Evolutionary conservation across 305 asterid genomes (phyloP).

Genomic region (Euphrasia arctica): DNA sequence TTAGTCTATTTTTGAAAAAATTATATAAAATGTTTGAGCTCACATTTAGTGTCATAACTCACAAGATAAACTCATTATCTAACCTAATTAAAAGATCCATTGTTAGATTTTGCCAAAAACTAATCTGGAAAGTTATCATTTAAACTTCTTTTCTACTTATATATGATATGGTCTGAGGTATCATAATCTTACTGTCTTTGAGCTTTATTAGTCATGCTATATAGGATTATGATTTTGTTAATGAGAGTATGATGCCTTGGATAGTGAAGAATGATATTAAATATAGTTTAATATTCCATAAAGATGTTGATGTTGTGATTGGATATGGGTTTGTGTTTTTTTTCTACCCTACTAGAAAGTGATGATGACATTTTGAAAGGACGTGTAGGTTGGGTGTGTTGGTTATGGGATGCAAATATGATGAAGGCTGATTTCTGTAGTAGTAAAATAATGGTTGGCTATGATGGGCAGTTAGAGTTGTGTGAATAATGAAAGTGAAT

Average conservation of each 20-base stretch:
- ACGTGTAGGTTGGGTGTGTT: background rate
- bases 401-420: background rate
- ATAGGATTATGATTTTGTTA: background rate
- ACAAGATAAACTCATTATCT: background rate
- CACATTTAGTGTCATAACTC: background rate
- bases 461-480: background rate
- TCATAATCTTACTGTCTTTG: background rate
- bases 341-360: background rate
- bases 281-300: background rate
- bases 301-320: background rate
- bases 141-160: background rate
- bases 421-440: background rate
- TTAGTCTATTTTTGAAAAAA: background rate
- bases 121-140: background rate
- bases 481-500: background rate
- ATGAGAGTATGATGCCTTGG: background rate
- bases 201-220: background rate
- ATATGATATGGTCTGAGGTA: background rate
- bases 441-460: background rate
- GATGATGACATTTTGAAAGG: background rate
- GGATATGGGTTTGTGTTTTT: background rate
- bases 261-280: background rate
- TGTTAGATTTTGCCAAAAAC: background rate
- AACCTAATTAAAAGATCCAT: conserved; percentile 5
- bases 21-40: background rate